Percentiles rank a stretch among this genome's conserved stretches.
phyloP scores from a whole-genome alignment of 768 basidiomycete species.

The Pisolithus tinctorius region DNA sequence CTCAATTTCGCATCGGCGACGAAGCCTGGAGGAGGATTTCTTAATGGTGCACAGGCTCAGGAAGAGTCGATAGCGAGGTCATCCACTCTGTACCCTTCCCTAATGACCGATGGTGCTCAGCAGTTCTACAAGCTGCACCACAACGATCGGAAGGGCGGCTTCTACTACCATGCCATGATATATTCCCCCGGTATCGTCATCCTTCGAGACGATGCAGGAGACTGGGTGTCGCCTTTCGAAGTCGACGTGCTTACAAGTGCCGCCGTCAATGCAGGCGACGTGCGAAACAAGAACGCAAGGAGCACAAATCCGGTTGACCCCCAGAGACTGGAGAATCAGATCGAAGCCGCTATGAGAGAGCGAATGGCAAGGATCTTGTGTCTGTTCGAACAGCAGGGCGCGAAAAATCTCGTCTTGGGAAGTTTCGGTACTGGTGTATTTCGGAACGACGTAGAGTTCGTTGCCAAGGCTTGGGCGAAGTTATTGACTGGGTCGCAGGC shows the following conservation, averaged over 20 bases:
- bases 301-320: neutral
- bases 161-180: conserved; percentile 75
- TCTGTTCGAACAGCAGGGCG: conserved; percentile 36
- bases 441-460: conserved; percentile 34
- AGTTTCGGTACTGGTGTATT: conserved; percentile 40
- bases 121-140: conserved; percentile 60
- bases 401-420: conserved; percentile 35
- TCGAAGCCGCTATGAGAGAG: conserved; percentile 42
- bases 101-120: conserved; percentile 46
- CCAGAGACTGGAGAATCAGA: conserved; percentile 19
- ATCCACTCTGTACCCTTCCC: conserved; percentile 60
- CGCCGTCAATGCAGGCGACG: conserved; percentile 65
- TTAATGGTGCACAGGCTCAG: conserved; percentile 66
- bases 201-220: conserved; percentile 58
- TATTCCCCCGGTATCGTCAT: conserved; percentile 59
- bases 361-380: conserved; percentile 42
- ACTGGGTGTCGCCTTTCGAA: conserved; percentile 47
- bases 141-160: conserved; percentile 41
- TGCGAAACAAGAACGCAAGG: conserved; percentile 23
- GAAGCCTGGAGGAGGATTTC: conserved; percentile 72
- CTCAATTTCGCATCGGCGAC: conserved; percentile 76
- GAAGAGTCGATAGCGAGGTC: conserved; percentile 78
- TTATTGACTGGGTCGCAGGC: conserved; percentile 37
- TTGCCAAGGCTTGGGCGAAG: conserved; percentile 42
- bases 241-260: conserved; percentile 66